Conservation (phyloP, 768 basidiomycete species). For the Coprinopsis cinerea region DNA sequence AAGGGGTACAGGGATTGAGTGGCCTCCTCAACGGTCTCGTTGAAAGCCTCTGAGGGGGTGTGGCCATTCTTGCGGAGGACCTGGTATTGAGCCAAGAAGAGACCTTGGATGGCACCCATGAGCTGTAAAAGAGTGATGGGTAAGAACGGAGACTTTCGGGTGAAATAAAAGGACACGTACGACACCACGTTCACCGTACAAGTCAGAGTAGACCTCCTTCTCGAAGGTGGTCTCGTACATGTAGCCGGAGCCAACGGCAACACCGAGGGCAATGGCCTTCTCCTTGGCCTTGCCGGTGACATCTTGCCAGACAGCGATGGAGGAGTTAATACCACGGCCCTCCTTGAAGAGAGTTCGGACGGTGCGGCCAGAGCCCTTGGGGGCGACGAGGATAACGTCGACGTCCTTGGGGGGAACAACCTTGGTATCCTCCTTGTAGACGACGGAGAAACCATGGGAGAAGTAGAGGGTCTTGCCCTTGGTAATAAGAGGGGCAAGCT, state of each 20-base stretch:
- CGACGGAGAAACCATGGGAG: conserved; percentile 98
- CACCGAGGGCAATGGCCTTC: conserved; percentile 91
- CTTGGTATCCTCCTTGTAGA: conserved; percentile 96
- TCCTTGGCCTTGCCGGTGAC: conserved; percentile 97
- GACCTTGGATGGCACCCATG: conserved; percentile 98
- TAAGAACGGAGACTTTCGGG: conserved; percentile 3
- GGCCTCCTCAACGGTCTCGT: conserved; percentile 99
- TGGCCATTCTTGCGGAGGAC: conserved; percentile 96
- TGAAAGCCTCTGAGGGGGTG: conserved; percentile 97
- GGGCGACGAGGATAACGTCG: conserved; percentile 98
- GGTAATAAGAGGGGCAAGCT: conserved; percentile 89
- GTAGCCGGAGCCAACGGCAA: conserved; percentile 95
- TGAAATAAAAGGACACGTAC: conserved; percentile 43
- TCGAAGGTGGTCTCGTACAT: conserved; percentile 98
- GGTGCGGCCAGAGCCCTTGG: conserved; percentile 97
- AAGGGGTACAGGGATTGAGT: conserved; percentile 97
- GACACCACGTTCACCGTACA: conserved; percentile 99
- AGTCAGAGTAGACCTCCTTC: conserved; percentile 99
- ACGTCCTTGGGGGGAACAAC: conserved; percentile 89
- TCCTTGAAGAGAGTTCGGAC: conserved; percentile 99
- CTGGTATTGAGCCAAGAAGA: conserved; percentile 99
- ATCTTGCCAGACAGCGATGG: conserved; percentile 93
- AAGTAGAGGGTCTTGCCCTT: conserved; percentile 99
- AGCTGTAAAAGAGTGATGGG: conserved; percentile 42
- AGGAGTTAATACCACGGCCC: conserved; percentile 97